A percentile compares a stretch with the other conserved stretches of the same genome.
These are phyloP conservation scores for Leccinum truebloodii DNA, from an alignment of 768 basidiomycete species.

Conservation along the genomic window DNA sequence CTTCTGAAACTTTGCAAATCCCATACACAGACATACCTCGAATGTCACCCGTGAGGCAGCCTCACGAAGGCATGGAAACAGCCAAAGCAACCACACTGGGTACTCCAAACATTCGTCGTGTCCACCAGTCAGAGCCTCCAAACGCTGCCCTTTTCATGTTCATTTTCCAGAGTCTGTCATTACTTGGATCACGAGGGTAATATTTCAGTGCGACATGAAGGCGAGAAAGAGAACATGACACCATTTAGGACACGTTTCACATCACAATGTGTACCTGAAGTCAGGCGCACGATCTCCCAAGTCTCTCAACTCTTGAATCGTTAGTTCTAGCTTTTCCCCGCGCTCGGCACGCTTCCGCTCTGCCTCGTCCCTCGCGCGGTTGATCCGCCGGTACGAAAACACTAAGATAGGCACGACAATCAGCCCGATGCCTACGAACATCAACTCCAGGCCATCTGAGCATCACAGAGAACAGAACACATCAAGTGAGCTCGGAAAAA, in stretches of 20 bases:
- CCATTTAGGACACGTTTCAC: neutral
- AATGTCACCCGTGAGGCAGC: neutral
- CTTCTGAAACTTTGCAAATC: no score
- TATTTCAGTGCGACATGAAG: neutral
- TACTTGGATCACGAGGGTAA: neutral
- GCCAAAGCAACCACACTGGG: neutral
- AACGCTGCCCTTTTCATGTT: neutral
- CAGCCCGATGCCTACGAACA: neutral
- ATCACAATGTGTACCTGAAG: neutral
- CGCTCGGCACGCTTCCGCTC: neutral
- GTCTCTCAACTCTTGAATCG: neutral
- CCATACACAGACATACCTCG: no score
- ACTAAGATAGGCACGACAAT: neutral
- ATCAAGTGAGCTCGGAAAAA: neutral
- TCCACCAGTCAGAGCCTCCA: neutral
- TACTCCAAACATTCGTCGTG: neutral
- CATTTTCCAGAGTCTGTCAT: neutral
- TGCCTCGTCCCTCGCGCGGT: neutral
- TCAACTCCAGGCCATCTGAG: neutral
- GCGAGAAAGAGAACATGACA: neutral
- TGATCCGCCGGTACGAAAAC: neutral
- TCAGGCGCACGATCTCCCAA: neutral
- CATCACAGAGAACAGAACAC: neutral
- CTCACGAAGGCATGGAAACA: neutral
- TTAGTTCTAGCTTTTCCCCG: neutral